A percentile compares a stretch with the other conserved stretches of the same genome.
Evolutionary conservation across 805 yeast species (phyloP).

Genomic region (Spathaspora girioi): DNA sequence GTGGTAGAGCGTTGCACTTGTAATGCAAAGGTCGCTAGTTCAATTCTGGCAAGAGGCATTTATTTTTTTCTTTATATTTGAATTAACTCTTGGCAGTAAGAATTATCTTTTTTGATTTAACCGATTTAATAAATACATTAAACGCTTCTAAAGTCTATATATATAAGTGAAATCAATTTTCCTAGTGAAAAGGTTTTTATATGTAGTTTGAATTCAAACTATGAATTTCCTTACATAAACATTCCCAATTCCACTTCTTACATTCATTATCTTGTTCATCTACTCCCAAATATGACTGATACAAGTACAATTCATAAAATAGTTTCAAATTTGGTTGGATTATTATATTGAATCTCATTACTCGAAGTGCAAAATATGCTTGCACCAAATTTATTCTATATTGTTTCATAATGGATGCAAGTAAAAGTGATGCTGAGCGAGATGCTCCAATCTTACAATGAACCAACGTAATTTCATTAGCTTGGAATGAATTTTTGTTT

Average conservation of each 20-base stretch:
- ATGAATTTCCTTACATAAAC: constrained; percentile 25
- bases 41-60: constrained; percentile 69
- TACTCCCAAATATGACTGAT: constrained; percentile 19
- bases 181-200: no score
- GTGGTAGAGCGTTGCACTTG: constrained; percentile 99
- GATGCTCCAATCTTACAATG: constrained; percentile 43
- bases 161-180: not conserved
- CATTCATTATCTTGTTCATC: constrained; percentile 7
- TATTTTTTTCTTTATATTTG: not conserved
- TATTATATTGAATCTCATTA: constrained; percentile 37
- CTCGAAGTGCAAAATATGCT: constrained; percentile 36
- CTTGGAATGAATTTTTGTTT: constrained; percentile 11
- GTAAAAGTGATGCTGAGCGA: constrained; percentile 38
- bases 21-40: constrained; percentile 97
- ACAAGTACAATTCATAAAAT: constrained; percentile 34
- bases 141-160: not conserved
- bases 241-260: constrained; percentile 24
- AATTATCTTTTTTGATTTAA: no score
- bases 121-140: no score
- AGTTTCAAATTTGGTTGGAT: constrained; percentile 39
- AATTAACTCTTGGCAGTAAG: no score
- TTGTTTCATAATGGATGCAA: constrained; percentile 36
- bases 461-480: constrained; percentile 16
- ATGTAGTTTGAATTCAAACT: constrained; percentile 24
- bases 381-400: constrained; percentile 25